A percentile compares a stretch with the other conserved stretches of the same genome.
Evolutionary conservation across 2,329 filamentous ascomycete species (phyloP).

Genomic region (Calonectria pseudoturangicola): DNA sequence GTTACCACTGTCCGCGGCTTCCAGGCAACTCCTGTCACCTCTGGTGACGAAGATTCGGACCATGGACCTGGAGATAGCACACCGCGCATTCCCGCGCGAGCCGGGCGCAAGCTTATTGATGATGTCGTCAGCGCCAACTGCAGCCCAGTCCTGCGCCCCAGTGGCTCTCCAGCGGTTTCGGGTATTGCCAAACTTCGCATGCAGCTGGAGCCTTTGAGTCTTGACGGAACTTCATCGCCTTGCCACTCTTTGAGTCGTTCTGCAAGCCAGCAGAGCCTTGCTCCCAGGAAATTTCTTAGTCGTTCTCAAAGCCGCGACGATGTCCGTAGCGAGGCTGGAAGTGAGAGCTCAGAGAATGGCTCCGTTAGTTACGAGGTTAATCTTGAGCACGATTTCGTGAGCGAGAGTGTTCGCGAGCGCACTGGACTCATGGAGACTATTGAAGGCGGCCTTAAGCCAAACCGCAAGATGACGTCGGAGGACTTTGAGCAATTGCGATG

Average conservation of each 20-base stretch:
- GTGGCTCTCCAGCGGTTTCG: slow-evolving; percentile 74
- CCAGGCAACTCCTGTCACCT: slow-evolving; percentile 70
- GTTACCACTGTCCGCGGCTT: slow-evolving; percentile 75
- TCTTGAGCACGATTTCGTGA: slow-evolving; percentile 89
- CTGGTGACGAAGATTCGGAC: slow-evolving; percentile 76
- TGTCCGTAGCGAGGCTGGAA: slow-evolving; percentile 71
- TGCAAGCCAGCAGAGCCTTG: slow-evolving; percentile 62
- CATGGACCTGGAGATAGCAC: slow-evolving; percentile 61
- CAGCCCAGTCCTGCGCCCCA: slow-evolving; percentile 75
- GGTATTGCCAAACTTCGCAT: slow-evolving; percentile 89
- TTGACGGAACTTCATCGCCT: slow-evolving; percentile 75
- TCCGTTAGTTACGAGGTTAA: slow-evolving; percentile 92
- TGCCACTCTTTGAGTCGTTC: slow-evolving; percentile 74
- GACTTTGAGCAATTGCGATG: slow-evolving; percentile 95
- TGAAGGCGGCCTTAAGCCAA: slow-evolving; percentile 72
- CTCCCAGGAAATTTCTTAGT: slow-evolving; percentile 74
- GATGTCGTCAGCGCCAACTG: slow-evolving; percentile 78
- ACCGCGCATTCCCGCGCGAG: slow-evolving; percentile 60
- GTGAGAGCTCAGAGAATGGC: slow-evolving; percentile 80
- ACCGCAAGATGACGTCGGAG: slow-evolving; percentile 90
- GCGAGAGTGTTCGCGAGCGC: slow-evolving; percentile 73
- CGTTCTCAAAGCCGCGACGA: slow-evolving; percentile 74
- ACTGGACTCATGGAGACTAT: slow-evolving; percentile 66
- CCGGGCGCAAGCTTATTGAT: slow-evolving; percentile 66
- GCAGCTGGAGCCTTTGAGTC: slow-evolving; percentile 85